Evolutionary conservation across 2,329 filamentous ascomycete genomes (phyloP).

Genomic region (Colletotrichum sp.): DNA sequence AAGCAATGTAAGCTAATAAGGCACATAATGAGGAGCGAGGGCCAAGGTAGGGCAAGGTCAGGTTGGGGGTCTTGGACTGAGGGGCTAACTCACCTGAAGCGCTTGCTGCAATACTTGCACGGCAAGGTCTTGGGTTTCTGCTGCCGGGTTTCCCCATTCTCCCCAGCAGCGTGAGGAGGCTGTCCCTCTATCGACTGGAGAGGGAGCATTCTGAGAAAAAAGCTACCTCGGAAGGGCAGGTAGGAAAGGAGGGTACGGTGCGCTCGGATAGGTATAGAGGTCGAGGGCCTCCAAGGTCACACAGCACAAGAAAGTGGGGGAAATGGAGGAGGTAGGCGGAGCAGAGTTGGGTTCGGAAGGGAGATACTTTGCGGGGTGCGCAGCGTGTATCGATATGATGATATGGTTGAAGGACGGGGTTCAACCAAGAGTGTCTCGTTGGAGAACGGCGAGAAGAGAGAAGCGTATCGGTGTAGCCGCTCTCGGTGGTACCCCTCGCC

Average conservation of each 20-base stretch:
- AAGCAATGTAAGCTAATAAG: constrained; percentile 46
- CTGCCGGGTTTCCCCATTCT: constrained; percentile 56
- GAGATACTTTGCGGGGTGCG: constrained; percentile 19
- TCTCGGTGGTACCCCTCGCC: background rate
- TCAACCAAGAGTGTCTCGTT: background rate
- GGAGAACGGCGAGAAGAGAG: background rate
- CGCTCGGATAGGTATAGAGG: constrained; percentile 13
- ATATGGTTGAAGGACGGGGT: background rate
- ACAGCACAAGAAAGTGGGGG: constrained; percentile 35
- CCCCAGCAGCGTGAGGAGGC: constrained; percentile 40
- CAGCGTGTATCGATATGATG: constrained; percentile 1
- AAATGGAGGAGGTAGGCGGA: constrained; percentile 19
- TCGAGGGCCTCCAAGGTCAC: constrained; percentile 34
- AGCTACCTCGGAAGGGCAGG: background rate
- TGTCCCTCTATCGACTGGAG: constrained; percentile 58
- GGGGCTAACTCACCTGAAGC: constrained; percentile 58
- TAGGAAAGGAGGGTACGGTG: constrained; percentile 26
- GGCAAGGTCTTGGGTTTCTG: constrained; percentile 67
- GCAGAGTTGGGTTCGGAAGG: constrained; percentile 13
- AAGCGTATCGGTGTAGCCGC: background rate
- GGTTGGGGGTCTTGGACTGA: constrained; percentile 13
- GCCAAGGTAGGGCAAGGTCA: constrained; percentile 19
- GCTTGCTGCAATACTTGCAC: constrained; percentile 68
- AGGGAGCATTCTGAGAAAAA: constrained; percentile 52
- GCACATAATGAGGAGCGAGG: constrained; percentile 8